These are phyloP conservation scores for Trametes maxima DNA, from an alignment of 768 basidiomycete genomes.

Conservation along the genomic window DNA sequence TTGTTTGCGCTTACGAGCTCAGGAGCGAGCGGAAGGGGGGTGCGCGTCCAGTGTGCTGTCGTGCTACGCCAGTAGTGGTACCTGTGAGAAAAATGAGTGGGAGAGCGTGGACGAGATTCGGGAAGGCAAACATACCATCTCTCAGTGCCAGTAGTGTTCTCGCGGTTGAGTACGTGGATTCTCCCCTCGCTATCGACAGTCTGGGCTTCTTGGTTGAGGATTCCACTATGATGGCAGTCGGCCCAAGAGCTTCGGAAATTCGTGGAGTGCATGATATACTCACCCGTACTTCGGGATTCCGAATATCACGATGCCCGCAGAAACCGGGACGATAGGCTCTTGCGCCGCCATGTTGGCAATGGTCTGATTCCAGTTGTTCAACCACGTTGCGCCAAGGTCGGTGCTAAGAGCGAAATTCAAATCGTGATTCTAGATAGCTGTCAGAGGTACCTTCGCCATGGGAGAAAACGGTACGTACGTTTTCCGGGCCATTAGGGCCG, in stretches of 20 bases:
- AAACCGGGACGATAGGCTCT: conserved; percentile 36
- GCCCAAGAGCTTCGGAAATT: not conserved
- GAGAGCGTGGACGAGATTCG: not conserved
- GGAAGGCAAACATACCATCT: conserved; percentile 30
- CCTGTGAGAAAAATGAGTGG: conserved; percentile 6
- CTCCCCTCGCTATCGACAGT: conserved; percentile 33
- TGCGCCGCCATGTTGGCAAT: conserved; percentile 32
- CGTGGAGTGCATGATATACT: not conserved
- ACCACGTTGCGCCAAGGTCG: conserved; percentile 37
- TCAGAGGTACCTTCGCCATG: not conserved
- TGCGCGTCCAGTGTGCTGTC: conserved; percentile 36
- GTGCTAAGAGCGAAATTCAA: conserved; percentile 37
- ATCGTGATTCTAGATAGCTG: conserved; percentile 37
- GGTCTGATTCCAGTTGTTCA: conserved; percentile 40
- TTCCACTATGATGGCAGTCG: conserved; percentile 26
- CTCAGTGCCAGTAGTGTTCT: conserved; percentile 39
- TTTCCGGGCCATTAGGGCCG: conserved; percentile 43
- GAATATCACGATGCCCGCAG: conserved; percentile 39
- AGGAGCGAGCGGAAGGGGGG: conserved; percentile 32
- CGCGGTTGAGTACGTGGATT: conserved; percentile 40
- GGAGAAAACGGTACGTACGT: conserved; percentile 27
- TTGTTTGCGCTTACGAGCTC: conserved; percentile 34
- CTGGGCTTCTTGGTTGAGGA: conserved; percentile 40
- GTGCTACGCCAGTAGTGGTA: conserved; percentile 37
- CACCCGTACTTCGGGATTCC: conserved; percentile 42